phyloP scores from a whole-genome alignment of 2,329 filamentous ascomycete genomes.

The Botrytis aclada region DNA sequence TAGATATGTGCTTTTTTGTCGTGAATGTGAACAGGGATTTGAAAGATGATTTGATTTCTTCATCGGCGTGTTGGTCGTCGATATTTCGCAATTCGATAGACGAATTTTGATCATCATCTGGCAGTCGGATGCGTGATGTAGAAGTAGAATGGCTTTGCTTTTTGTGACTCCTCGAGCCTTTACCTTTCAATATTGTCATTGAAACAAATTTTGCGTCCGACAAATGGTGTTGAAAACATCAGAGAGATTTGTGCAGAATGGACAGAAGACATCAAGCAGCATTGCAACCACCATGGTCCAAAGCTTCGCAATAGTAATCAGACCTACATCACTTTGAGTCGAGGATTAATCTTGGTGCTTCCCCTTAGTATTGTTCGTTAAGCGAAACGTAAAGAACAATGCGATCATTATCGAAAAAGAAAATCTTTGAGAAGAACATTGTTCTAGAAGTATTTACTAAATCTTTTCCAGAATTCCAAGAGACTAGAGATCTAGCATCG shows the following conservation, averaged over 20 bases:
- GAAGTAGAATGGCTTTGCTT: background rate
- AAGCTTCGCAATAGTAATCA: background rate
- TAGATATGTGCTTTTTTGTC: constrained; percentile 53
- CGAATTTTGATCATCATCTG: constrained; percentile 1
- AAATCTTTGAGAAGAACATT: background rate
- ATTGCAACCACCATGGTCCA: background rate
- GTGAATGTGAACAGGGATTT: constrained; percentile 67
- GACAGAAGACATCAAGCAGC: background rate
- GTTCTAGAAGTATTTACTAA: background rate
- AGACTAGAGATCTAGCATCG: background rate
- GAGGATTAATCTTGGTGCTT: background rate
- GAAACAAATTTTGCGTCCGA: background rate
- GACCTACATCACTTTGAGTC: background rate
- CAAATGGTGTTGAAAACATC: background rate
- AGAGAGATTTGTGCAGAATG: background rate
- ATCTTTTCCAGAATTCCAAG: background rate
- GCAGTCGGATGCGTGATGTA: background rate
- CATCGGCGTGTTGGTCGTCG: constrained; percentile 1
- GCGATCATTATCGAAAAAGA: background rate
- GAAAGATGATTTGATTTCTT: constrained; percentile 28
- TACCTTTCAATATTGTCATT: constrained; percentile 12
- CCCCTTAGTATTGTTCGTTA: constrained; percentile 28
- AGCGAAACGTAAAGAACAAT: constrained; percentile 23
- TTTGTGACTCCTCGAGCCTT: constrained; percentile 10
- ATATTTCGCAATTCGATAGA: constrained; percentile 13